Evolutionary conservation across 495 filamentous ascomycete species (phyloP), one percentile per base, ranked within the genome.

Genomic region (Venustampulla echinocandica): DNA sequence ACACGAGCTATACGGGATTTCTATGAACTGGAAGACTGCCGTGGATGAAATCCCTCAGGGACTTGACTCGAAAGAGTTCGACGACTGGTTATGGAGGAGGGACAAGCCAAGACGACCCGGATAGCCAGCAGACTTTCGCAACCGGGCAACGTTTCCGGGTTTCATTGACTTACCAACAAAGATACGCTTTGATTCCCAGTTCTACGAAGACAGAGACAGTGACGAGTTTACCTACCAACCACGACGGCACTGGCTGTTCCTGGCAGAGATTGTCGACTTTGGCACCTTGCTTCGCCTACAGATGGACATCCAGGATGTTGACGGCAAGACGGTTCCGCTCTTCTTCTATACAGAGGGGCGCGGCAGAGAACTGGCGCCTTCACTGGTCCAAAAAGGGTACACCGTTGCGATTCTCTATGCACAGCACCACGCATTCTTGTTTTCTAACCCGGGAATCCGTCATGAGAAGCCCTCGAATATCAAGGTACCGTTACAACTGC

Each of bases 401-500:
- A 63, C 58, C 21, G 49, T 62, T 24, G 59, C 60, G 25, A 59
- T 64, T 57, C 51, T 64, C 10, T 61, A 66, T 34, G 58, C 58
- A 49, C 4, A 51, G 32, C 46, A 40, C 40, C 57, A 61, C 36
- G 44, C 22, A 30, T 65, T 65, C 44, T 46, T 52, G 49, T 53
- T 4, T 30, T 17, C 0, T n/a, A n/a, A 47, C 13, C 24, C 23
- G 1, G 56, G 60, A 34, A 64, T 64, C 24, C 56, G 58, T 21
- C 54, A 47, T 47, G 54, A 63, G 42, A 37, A 61, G 48, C 50
- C 57, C 10, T 18, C 28, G 33, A 50, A 42, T 19, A 55, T 64
- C 4, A 61, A 64, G 60, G 57, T 62, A 60, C 32, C 37, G 15
- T 14, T 19, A 28, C 0, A 44, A 40, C 28, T 44, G 18, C 15